Percentiles rank a stretch among this genome's conserved stretches.
phyloP scores from a whole-genome alignment of 2,329 filamentous ascomycete species.

The Phialophora expanda region DNA sequence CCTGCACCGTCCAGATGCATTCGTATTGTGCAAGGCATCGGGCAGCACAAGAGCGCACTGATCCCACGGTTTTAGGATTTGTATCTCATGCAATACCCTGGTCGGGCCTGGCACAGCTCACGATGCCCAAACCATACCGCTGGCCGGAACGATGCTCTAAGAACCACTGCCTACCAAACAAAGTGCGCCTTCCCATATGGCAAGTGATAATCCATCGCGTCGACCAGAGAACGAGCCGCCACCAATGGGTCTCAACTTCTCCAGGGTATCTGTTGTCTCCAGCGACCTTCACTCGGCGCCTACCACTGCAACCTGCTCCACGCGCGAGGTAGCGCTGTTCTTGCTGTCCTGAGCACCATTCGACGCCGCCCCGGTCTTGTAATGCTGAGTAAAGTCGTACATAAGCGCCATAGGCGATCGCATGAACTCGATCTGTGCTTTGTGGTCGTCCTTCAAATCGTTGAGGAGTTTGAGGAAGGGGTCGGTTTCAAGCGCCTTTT shows the following conservation, averaged over 20 bases:
- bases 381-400: slow-evolving; percentile 37
- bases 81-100: neutral
- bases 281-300: slow-evolving; percentile 15
- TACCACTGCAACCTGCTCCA: slow-evolving; percentile 21
- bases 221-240: neutral
- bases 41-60: neutral
- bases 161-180: neutral
- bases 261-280: neutral
- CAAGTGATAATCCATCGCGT: neutral
- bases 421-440: slow-evolving; percentile 36
- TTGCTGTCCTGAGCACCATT: slow-evolving; percentile 7
- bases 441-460: slow-evolving; percentile 43
- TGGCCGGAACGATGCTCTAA: neutral
- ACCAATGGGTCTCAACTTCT: neutral
- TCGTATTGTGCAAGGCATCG: neutral
- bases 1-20: neutral
- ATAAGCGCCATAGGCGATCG: slow-evolving; percentile 25
- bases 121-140: neutral
- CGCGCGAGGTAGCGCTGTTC: slow-evolving; percentile 19
- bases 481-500: slow-evolving; percentile 47
- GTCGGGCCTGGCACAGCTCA: neutral
- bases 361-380: slow-evolving; percentile 15
- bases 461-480: slow-evolving; percentile 46
- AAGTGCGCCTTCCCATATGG: neutral
- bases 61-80: neutral